Evolutionary conservation across 225 moss, liverwort and hornwort genomes (phyloP).

Genomic region (Polytrichum commune): DNA sequence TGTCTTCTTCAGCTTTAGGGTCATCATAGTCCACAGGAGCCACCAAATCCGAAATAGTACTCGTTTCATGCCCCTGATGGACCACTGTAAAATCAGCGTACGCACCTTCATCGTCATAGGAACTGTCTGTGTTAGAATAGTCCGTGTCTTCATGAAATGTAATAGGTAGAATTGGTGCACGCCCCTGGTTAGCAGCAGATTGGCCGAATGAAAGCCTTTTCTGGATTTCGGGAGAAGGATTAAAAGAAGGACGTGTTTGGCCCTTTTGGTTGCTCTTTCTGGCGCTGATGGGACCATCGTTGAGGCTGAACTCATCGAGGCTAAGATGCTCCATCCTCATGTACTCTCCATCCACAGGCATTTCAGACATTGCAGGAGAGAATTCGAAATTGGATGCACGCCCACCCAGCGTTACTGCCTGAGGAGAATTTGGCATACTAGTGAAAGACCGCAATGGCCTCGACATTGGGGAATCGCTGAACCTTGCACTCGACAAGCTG

Average conservation of each 20-base stretch:
- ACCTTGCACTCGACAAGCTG: constrained; percentile 31
- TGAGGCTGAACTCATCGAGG: constrained; percentile 59
- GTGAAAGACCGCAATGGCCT: constrained; percentile 51
- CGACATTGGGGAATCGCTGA: constrained; percentile 45
- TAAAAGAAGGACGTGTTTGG: constrained; percentile 14
- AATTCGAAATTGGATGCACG: constrained; percentile 28
- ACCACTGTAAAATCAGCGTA: constrained; percentile 35
- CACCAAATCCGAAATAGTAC: constrained; percentile 21
- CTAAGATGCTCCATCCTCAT: constrained; percentile 85
- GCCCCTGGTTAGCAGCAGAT: background rate
- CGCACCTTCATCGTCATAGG: constrained; percentile 19
- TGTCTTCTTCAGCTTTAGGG: constrained; percentile 25
- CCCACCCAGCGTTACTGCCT: constrained; percentile 20
- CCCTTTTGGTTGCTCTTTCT: constrained; percentile 20
- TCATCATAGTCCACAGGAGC: constrained; percentile 12
- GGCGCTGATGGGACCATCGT: background rate
- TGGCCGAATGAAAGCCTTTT: constrained; percentile 14
- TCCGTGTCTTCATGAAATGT: background rate
- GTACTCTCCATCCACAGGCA: constrained; percentile 47
- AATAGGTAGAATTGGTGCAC: too few relatives aligned
- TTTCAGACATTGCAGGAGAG: constrained; percentile 76
- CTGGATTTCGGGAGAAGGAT: background rate
- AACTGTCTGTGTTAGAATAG: background rate
- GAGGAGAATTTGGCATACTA: constrained; percentile 64
- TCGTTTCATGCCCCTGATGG: constrained; percentile 33